Evolutionary conservation across 2,329 filamentous ascomycete species (phyloP).

Genomic region (Cordyceps tenuipes): DNA sequence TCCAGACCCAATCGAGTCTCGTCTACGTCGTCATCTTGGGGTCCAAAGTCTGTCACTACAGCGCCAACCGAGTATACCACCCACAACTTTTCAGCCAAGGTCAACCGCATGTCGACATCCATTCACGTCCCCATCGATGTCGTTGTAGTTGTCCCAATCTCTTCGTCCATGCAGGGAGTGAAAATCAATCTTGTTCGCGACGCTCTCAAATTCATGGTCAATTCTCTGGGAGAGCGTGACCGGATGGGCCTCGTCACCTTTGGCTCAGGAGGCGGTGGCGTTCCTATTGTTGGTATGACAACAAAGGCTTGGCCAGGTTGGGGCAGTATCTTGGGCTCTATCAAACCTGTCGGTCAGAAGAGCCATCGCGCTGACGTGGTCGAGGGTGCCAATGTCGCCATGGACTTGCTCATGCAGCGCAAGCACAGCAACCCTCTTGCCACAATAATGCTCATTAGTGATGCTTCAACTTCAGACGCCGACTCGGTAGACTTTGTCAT

Average conservation of each 20-base stretch:
- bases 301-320: constrained; percentile 91
- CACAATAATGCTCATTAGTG: constrained; percentile 92
- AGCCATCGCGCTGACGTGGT: constrained; percentile 94
- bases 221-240: constrained; percentile 82
- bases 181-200: constrained; percentile 94
- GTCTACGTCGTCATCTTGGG: constrained; percentile 75
- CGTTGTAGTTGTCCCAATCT: constrained; percentile 93
- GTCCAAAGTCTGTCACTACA: constrained; percentile 74
- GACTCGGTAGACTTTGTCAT: constrained; percentile 98
- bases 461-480: constrained; percentile 86
- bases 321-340: constrained; percentile 75
- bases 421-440: constrained; percentile 94
- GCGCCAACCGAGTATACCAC: constrained; percentile 88
- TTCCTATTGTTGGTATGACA: constrained; percentile 96
- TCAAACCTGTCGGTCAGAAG: constrained; percentile 92
- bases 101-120: constrained; percentile 35
- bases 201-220: constrained; percentile 83
- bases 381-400: constrained; percentile 93
- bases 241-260: constrained; percentile 97
- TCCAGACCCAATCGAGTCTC: constrained; percentile 61
- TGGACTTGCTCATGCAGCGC: constrained; percentile 97
- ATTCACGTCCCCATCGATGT: constrained; percentile 90
- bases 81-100: constrained; percentile 52
- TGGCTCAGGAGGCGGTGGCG: constrained; percentile 85
- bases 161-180: constrained; percentile 97